phyloP scores from a whole-genome alignment of 768 basidiomycete species.

The Suillus brevipes region DNA sequence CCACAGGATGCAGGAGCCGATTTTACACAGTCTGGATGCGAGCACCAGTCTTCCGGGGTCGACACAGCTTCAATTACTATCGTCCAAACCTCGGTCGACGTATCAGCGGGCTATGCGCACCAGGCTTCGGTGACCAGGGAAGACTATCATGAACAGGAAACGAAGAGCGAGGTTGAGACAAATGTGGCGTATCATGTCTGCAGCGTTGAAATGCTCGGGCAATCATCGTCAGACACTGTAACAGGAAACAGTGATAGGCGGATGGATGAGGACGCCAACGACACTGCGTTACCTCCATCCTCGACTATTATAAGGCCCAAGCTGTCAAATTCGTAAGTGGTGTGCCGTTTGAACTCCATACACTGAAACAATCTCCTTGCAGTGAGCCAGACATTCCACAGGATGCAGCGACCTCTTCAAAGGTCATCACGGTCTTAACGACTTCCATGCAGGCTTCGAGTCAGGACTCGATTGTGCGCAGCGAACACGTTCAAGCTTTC shows the following conservation, averaged over 20 bases:
- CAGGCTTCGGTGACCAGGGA: neutral
- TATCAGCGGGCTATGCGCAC: neutral
- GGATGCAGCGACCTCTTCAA: neutral
- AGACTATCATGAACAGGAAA: neutral
- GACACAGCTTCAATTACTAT: neutral
- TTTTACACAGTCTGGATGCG: neutral
- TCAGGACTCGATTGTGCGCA: neutral
- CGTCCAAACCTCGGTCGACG: neutral
- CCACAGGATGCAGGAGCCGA: neutral
- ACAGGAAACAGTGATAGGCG: neutral
- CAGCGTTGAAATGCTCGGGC: neutral
- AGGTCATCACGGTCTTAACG: neutral
- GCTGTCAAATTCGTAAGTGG: neutral
- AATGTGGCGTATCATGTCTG: neutral
- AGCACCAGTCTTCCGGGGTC: neutral
- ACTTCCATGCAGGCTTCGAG: neutral
- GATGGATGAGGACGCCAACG: neutral
- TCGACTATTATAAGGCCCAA: neutral
- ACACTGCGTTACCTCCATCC: neutral
- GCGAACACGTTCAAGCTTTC: neutral
- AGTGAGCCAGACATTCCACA: neutral
- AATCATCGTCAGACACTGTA: neutral
- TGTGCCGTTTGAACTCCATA: neutral
- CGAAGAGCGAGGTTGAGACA: neutral
- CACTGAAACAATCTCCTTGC: neutral